Evolutionary conservation across 768 basidiomycete species (phyloP).

Genomic region (Leccinum sublutescens): DNA sequence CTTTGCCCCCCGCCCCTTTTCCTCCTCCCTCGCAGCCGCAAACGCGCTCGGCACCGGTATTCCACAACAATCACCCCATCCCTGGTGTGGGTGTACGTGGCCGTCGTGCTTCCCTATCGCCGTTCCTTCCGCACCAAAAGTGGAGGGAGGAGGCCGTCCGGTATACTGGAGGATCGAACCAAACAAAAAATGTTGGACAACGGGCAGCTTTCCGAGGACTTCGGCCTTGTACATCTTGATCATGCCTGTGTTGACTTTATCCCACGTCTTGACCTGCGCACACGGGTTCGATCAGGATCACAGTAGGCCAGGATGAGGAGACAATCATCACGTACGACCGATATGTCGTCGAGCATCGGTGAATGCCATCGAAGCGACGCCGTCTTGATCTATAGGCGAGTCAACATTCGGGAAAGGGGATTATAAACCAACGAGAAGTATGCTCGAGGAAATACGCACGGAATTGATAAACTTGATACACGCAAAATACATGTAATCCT

Average conservation of each 20-base stretch:
- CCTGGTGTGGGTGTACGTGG: slow-evolving; percentile 44
- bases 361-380: slow-evolving; percentile 97
- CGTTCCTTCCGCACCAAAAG: slow-evolving; percentile 20
- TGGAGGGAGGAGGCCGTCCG: slow-evolving; percentile 47
- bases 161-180: slow-evolving; percentile 75
- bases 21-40: slow-evolving; percentile 52
- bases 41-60: slow-evolving; percentile 84
- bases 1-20: slow-evolving; percentile 37
- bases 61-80: slow-evolving; percentile 92
- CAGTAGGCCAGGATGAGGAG: neutral
- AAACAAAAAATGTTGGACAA: slow-evolving; percentile 95
- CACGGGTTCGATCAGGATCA: neutral
- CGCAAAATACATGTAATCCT: slow-evolving; percentile 95
- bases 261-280: slow-evolving; percentile 80
- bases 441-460: slow-evolving; percentile 40
- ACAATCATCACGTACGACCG: slow-evolving; percentile 49
- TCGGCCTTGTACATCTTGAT: slow-evolving; percentile 97
- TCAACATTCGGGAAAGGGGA: too few relatives aligned
- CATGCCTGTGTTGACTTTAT: slow-evolving; percentile 95
- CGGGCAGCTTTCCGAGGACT: slow-evolving; percentile 92
- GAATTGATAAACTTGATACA: slow-evolving; percentile 97
- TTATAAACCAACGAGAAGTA: too few relatives aligned
- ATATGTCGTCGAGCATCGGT: slow-evolving; percentile 98
- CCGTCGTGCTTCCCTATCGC: slow-evolving; percentile 7
- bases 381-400: slow-evolving; percentile 73